Conservation (phyloP, 305 asterid species). For the Fraxinus latifolia region DNA sequence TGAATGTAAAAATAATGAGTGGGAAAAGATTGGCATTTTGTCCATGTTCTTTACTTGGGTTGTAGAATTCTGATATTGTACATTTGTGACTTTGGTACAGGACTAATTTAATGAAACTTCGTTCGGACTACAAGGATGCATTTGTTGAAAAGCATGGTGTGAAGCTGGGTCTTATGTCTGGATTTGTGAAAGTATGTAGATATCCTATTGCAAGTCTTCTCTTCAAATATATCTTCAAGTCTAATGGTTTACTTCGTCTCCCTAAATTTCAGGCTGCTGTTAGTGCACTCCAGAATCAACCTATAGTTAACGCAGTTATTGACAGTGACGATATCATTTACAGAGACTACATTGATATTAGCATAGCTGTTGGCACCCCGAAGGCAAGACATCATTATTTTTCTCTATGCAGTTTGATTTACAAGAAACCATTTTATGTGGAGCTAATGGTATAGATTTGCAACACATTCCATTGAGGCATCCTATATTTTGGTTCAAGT, state of each 20-base stretch:
- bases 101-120: slow-evolving; percentile 97
- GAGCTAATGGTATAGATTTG: not conserved
- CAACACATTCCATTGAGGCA: not conserved
- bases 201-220: not conserved
- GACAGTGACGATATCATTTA: slow-evolving; percentile 99
- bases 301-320: slow-evolving; percentile 92
- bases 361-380: slow-evolving; percentile 98
- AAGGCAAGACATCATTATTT: slow-evolving; percentile 48
- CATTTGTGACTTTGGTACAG: slow-evolving; percentile 36
- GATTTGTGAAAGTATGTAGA: slow-evolving; percentile 73
- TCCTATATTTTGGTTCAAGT: not conserved
- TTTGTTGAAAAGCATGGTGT: slow-evolving; percentile 94
- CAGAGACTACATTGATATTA: slow-evolving; percentile 92
- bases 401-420: not conserved
- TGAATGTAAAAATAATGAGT: not conserved
- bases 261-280: slow-evolving; percentile 75
- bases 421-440: slow-evolving; percentile 5
- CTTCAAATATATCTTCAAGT: not conserved
- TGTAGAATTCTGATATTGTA: slow-evolving; percentile 15
- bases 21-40: too few species aligned
- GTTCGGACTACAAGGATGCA: slow-evolving; percentile 91
- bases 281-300: slow-evolving; percentile 90
- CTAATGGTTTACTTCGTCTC: slow-evolving; percentile 3
- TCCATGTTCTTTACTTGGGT: not conserved
- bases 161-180: slow-evolving; percentile 96